A percentile compares a stretch with the other conserved stretches of the same genome.
Conservation (phyloP, 2,329 filamentous ascomycete species). For the Microdochium bolleyi region DNA sequence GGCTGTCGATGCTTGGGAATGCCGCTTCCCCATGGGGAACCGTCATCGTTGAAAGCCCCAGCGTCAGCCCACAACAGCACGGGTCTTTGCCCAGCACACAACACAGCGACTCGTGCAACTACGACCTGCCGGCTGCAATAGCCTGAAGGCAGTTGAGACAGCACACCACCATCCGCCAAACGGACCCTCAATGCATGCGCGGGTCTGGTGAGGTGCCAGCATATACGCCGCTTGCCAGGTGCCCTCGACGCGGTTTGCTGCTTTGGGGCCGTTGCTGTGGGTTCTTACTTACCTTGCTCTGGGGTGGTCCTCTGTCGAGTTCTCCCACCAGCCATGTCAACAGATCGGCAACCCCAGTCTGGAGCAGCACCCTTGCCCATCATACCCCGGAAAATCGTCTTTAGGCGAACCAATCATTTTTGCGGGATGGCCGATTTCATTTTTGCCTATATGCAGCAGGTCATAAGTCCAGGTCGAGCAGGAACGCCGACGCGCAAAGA, state of each 20-base stretch:
- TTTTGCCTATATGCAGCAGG: conserved; percentile 1
- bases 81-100: not conserved
- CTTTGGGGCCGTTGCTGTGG: too few relatives aligned
- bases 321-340: not conserved
- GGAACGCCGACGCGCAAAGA: not conserved
- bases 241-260: too few relatives aligned
- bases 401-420: not conserved
- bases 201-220: too few relatives aligned
- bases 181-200: too few relatives aligned
- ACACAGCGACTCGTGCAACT: too few relatives aligned
- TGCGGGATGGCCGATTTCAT: not conserved
- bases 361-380: not conserved
- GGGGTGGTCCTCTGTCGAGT: not conserved
- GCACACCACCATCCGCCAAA: too few relatives aligned
- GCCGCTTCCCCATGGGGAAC: not conserved
- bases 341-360: not conserved
- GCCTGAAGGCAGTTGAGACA: too few relatives aligned
- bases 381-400: not conserved
- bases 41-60: not conserved
- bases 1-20: not conserved
- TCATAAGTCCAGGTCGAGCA: not conserved
- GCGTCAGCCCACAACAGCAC: not conserved
- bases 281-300: too few relatives aligned
- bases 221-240: too few relatives aligned
- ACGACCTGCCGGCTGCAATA: too few relatives aligned